Percentiles rank a stretch among this genome's conserved stretches.
These are phyloP conservation scores for Blastobotrys indianensis DNA, from an alignment of 1,139 yeast genomes.

Conservation along the genomic window DNA sequence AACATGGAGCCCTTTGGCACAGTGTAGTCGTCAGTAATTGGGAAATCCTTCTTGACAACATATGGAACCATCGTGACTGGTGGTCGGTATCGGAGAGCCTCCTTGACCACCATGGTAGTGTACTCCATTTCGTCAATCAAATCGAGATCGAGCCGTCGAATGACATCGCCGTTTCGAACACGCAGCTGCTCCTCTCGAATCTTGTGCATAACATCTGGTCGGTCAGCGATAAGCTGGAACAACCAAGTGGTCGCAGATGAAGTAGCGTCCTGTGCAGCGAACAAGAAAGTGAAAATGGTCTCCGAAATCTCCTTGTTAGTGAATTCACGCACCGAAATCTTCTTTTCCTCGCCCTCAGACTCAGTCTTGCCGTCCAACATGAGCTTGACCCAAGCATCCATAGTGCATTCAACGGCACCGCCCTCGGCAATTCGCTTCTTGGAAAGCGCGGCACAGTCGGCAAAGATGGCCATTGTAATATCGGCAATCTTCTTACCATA, in stretches of 20 bases:
- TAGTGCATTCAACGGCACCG: conserved; percentile 75
- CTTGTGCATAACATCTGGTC: conserved; percentile 82
- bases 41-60: conserved; percentile 79
- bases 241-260: conserved; percentile 98
- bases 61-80: conserved; percentile 98
- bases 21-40: conserved; percentile 73
- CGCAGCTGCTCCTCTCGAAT: conserved; percentile 86
- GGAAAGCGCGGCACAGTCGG: conserved; percentile 78
- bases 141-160: conserved; percentile 55
- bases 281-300: conserved; percentile 90
- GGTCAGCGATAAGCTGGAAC: conserved; percentile 90
- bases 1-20: conserved; percentile 98
- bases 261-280: conserved; percentile 97
- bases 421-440: conserved; percentile 73
- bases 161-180: conserved; percentile 73
- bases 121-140: conserved; percentile 80
- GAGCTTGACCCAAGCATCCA: conserved; percentile 89
- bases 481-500: conserved; percentile 92
- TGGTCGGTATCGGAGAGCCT: conserved; percentile 89
- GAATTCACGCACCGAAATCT: conserved; percentile 71
- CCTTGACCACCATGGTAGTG: conserved; percentile 86
- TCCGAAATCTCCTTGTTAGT: conserved; percentile 89
- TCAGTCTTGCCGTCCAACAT: conserved; percentile 66
- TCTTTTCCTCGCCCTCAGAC: conserved; percentile 38
- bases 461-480: conserved; percentile 87